Base-by-base conservation (phyloP, 495 filamentous ascomycete species). In the Neurospora terricola region DNA sequence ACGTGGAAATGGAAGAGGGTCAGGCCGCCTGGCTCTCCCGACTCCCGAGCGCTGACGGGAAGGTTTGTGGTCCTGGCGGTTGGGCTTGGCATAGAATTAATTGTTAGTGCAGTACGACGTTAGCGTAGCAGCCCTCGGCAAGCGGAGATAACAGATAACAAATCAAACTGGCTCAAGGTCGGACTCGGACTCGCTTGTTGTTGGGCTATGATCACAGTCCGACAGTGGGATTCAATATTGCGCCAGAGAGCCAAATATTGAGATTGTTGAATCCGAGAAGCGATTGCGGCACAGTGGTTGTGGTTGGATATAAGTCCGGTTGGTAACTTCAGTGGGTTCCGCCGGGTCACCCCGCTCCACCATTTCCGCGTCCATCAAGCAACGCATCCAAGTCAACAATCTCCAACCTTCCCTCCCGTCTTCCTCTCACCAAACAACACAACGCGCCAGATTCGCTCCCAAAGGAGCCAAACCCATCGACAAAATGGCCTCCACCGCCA, bases 401-500 rank as follows among this genome's bases (percentile, higher is more conserved):
- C 45, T 54, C 12, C 45, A 27, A 59, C 9, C 7, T n/a, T 10
- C 2, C 9, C 2, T 62, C 7, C 7, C 42, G 7, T 16, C 3
- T 45, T n/a, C 42, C 6, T 18, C 27, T 16, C 23, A 16, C 6
- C 12, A 62, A 30, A 62, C 11, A 30, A 18, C 27, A 30, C 2
- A 62, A 30, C 23, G 0, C 23, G 0, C 23, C 23, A 8, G 4
- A 7, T 8, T 62, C 48, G 12, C 23, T 23, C 45, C 43, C 4
- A 23, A 30, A 62, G 12, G 21, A 30, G 5, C 5, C 48, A 14
- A 48, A 23, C 45, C 48, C 6, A 4, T 62, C 12, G 48, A 71
- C 30, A 39, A 16, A n/a, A 80, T 79, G 76, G 74, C 75, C 0
- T 77, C 78, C 40, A 76, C 78, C 70, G 30, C 72, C 71, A 43